phyloP scores from a whole-genome alignment of 345 rosid species.

The Syzygium jambos region DNA sequence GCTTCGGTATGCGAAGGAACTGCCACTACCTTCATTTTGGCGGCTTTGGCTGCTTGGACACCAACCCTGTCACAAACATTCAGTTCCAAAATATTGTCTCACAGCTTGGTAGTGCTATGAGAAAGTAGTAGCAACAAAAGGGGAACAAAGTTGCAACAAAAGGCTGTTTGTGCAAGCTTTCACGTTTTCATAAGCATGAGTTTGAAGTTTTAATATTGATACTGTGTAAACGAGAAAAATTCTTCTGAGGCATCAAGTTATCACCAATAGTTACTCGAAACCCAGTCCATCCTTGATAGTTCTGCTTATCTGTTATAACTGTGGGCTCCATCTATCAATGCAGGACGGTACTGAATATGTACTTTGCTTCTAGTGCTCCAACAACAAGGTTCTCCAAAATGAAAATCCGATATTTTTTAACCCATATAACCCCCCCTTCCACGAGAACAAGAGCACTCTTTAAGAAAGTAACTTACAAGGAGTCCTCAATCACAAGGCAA shows the following conservation, averaged over 20 bases:
- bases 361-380: background rate
- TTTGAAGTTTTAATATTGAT: background rate
- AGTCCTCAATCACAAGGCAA: constrained; percentile 38
- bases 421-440: background rate
- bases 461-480: constrained; percentile 22
- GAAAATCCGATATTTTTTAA: background rate
- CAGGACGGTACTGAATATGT: background rate
- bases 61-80: constrained; percentile 22
- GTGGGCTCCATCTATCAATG: background rate
- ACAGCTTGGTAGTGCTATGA: background rate
- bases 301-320: background rate
- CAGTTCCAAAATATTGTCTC: background rate
- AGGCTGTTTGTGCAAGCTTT: background rate
- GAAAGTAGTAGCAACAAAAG: background rate
- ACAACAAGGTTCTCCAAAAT: background rate
- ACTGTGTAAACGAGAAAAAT: background rate
- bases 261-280: background rate
- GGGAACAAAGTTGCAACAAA: background rate
- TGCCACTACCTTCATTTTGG: constrained; percentile 32
- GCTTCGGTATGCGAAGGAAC: constrained; percentile 29
- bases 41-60: constrained; percentile 33
- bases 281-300: background rate
- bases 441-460: background rate
- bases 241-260: background rate
- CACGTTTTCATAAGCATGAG: background rate